A percentile compares a stretch with the other conserved stretches of the same genome.
Evolutionary conservation across 106 monocot genomes (phyloP).

Genomic region (Platanthera zijinensis): DNA sequence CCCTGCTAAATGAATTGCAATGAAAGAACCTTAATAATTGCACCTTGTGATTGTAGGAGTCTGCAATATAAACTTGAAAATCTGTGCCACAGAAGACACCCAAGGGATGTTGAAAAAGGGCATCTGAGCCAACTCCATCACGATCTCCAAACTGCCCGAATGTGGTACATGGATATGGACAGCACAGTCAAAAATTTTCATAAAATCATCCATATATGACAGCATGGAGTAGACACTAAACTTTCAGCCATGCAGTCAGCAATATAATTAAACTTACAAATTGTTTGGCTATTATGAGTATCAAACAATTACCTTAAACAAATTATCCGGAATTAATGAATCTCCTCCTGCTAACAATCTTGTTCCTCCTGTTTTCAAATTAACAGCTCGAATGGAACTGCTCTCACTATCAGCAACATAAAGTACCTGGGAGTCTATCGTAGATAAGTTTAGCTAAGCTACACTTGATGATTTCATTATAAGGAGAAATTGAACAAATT

Average conservation of each 20-base stretch:
- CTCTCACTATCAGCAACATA: conserved; percentile 99
- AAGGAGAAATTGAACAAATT: conserved; percentile 16
- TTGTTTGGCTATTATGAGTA: neutral
- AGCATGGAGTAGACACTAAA: neutral
- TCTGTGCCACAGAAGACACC: conserved; percentile 56
- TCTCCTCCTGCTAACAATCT: conserved; percentile 91
- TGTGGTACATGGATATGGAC: neutral
- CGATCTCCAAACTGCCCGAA: conserved; percentile 79
- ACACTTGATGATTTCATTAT: neutral
- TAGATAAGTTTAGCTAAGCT: conserved; percentile 1
- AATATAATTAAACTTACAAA: neutral
- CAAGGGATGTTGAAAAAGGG: conserved; percentile 84
- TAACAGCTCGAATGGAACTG: conserved; percentile 86
- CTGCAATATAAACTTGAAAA: conserved; percentile 71
- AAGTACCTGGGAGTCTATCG: conserved; percentile 51
- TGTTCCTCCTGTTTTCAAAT: conserved; percentile 85
- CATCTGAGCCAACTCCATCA: conserved; percentile 85
- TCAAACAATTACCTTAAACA: conserved; percentile 64
- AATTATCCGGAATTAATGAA: conserved; percentile 76
- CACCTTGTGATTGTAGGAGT: conserved; percentile 99
- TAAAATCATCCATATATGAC: neutral
- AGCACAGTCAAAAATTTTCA: neutral
- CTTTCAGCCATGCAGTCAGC: neutral
- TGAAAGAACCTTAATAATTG: neutral
- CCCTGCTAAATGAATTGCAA: neutral